Percentiles rank a stretch among this genome's conserved stretches.
Conservation (phyloP, 352 stramenopile genomes). For the Pythium phragmiticola region DNA sequence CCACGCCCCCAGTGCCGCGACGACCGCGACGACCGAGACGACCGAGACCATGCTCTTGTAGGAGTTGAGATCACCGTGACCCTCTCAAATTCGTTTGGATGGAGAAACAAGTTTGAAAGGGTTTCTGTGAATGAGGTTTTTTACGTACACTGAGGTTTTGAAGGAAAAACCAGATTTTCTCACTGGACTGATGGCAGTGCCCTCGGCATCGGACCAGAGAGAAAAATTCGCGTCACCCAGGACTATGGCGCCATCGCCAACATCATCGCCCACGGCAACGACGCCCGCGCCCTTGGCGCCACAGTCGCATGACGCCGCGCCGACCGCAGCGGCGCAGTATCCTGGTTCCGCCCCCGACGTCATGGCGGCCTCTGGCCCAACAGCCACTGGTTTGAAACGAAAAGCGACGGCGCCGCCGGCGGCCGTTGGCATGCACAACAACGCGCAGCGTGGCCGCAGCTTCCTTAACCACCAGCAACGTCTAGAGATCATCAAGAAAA, state of each 20-base stretch:
- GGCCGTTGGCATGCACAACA: neutral
- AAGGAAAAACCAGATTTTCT: constrained; percentile 22
- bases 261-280: neutral
- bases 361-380: neutral
- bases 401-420: neutral
- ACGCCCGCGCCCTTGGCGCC: neutral
- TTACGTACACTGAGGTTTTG: neutral
- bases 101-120: neutral
- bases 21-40: neutral
- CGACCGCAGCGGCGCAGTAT: neutral
- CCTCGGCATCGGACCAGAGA: constrained; percentile 16
- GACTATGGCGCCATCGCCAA: constrained; percentile 3
- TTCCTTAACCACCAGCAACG: constrained; percentile 29
- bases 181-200: constrained; percentile 14
- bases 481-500: constrained; percentile 26
- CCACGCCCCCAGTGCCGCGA: neutral
- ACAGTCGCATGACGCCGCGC: neutral
- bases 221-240: constrained; percentile 8
- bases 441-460: constrained; percentile 6
- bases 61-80: neutral
- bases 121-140: constrained; percentile 10
- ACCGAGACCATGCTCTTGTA: neutral
- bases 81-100: neutral
- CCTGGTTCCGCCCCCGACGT: neutral
- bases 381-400: neutral